Evolutionary conservation across 352 stramenopile genomes (phyloP).

Genomic region (Phytopythium vexans): DNA sequence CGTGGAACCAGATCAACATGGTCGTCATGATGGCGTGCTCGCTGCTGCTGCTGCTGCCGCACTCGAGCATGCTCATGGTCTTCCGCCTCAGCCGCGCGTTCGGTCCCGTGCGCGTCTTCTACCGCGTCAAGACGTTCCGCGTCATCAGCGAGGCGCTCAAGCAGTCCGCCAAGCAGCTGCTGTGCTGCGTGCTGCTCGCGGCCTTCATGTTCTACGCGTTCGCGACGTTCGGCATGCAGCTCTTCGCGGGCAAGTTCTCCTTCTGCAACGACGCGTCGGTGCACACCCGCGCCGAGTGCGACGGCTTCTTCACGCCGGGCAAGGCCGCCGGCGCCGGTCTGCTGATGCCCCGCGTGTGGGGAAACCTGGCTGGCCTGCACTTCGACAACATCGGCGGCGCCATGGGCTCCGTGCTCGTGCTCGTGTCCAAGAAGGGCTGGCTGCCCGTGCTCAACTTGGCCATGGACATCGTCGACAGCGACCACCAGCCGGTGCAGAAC

Average conservation of each 20-base stretch:
- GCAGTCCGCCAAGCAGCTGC: conserved; percentile 70
- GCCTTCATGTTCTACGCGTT: conserved; percentile 85
- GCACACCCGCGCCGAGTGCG: conserved; percentile 37
- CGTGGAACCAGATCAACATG: conserved; percentile 86
- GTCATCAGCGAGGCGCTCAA: conserved; percentile 82
- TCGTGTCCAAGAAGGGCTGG: conserved; percentile 87
- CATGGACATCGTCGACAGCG: conserved; percentile 75
- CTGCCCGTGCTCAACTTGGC: conserved; percentile 77
- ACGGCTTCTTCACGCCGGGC: conserved; percentile 63
- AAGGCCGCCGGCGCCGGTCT: conserved; percentile 29
- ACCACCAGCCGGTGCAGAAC: conserved; percentile 65
- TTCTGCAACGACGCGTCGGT: conserved; percentile 76
- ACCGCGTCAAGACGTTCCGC: conserved; percentile 80
- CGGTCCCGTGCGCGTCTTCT: conserved; percentile 81
- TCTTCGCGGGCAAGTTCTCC: conserved; percentile 76
- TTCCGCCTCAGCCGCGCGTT: conserved; percentile 79
- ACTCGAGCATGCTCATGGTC: conserved; percentile 70
- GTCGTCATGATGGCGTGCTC: conserved; percentile 76
- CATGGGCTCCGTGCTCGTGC: conserved; percentile 74
- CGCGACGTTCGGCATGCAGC: conserved; percentile 83
- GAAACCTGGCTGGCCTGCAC: conserved; percentile 69
- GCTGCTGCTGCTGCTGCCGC: conserved; percentile 62
- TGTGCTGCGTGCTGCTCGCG: conserved; percentile 77
- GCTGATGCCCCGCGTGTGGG: conserved; percentile 75
- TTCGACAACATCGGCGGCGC: conserved; percentile 83